These are phyloP conservation scores for Craterostigma plantagineum DNA, from an alignment of 257 asterid species.

Conservation along the genomic window DNA sequence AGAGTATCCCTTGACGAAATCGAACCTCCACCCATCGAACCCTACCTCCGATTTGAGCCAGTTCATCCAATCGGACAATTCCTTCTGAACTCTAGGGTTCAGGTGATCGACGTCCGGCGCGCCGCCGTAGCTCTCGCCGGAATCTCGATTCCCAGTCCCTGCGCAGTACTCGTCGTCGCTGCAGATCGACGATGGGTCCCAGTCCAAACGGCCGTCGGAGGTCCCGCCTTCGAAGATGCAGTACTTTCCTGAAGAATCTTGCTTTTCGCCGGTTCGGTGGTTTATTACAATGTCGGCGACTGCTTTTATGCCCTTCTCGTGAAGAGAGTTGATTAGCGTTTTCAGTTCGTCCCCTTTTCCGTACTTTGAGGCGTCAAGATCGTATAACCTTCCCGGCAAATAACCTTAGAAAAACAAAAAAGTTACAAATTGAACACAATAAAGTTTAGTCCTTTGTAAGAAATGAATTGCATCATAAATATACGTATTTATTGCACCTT, in stretches of 20 bases:
- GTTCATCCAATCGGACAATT: constrained; percentile 72
- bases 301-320: constrained; percentile 37
- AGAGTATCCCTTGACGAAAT: constrained; percentile 56
- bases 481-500: constrained; percentile 20
- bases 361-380: constrained; percentile 54
- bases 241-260: constrained; percentile 52
- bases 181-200: constrained; percentile 70
- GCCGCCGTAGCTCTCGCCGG: constrained; percentile 20
- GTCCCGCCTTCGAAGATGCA: constrained; percentile 81
- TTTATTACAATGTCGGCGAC: constrained; percentile 74
- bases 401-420: constrained; percentile 33
- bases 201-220: constrained; percentile 59
- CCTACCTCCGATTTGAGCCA: constrained; percentile 73
- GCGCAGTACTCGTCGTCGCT: constrained; percentile 39
- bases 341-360: constrained; percentile 40
- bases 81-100: constrained; percentile 42
- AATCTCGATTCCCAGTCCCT: constrained; percentile 59
- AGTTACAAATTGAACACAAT: too few species aligned
- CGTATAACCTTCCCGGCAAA: constrained; percentile 63
- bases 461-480: background rate
- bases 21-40: constrained; percentile 73
- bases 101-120: constrained; percentile 82
- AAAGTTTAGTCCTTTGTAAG: too few species aligned
- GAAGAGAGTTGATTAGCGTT: constrained; percentile 24
- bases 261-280: constrained; percentile 53